Percentiles rank a stretch among this genome's conserved stretches.
Conservation (phyloP, 805 yeast genomes). For the Candida methanosorbosa region DNA sequence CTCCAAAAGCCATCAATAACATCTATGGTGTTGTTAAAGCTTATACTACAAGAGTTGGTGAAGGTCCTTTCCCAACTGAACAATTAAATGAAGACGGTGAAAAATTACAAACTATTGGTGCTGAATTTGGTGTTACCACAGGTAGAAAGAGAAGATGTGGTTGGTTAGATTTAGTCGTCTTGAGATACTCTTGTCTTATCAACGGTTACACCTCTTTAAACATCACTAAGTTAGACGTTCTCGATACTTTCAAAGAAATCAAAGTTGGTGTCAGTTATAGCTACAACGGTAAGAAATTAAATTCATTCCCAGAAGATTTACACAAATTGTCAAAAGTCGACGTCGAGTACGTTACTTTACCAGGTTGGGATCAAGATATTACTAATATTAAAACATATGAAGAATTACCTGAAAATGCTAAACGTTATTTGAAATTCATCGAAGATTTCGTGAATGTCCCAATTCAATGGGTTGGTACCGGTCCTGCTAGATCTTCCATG, state of each 20-base stretch:
- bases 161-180: slow-evolving; percentile 94
- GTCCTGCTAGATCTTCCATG: slow-evolving; percentile 95
- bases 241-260: slow-evolving; percentile 84
- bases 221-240: slow-evolving; percentile 91
- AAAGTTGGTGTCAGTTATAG: slow-evolving; percentile 81
- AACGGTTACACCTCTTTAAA: slow-evolving; percentile 94
- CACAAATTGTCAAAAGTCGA: slow-evolving; percentile 77
- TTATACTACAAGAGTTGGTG: slow-evolving; percentile 97
- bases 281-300: slow-evolving; percentile 65
- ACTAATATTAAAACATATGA: slow-evolving; percentile 59
- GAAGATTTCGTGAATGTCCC: slow-evolving; percentile 82
- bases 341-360: slow-evolving; percentile 82
- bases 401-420: slow-evolving; percentile 83
- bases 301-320: slow-evolving; percentile 90
- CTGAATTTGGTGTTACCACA: slow-evolving; percentile 95
- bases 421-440: slow-evolving; percentile 74
- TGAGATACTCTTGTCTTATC: slow-evolving; percentile 82
- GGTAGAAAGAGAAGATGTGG: slow-evolving; percentile 99
- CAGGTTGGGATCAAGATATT: slow-evolving; percentile 91
- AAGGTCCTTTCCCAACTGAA: slow-evolving; percentile 98
- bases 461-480: slow-evolving; percentile 96
- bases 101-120: slow-evolving; percentile 83
- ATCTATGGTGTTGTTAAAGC: slow-evolving; percentile 97
- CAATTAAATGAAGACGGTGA: slow-evolving; percentile 86
- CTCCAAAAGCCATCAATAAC: slow-evolving; percentile 77